Conservation (phyloP, 164 flowering plant species). For the Sedum album region DNA sequence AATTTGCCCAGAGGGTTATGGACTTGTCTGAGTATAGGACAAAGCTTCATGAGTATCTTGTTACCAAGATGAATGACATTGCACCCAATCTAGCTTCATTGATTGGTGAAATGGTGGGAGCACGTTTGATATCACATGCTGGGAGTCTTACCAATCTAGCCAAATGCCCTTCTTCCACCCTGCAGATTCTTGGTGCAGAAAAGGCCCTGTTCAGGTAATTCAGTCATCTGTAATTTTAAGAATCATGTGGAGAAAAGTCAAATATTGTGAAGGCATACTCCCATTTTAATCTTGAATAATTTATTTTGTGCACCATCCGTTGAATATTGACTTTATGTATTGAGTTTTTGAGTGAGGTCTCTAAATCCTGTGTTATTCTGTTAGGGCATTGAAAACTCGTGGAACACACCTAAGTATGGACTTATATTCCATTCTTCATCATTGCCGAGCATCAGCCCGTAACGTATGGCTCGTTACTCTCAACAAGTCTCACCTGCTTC, state of each 20-base stretch:
- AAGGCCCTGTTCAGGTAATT: constrained; percentile 92
- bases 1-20: constrained; percentile 90
- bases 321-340: too few relatives aligned
- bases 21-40: constrained; percentile 84
- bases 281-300: neutral
- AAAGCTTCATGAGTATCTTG: constrained; percentile 78
- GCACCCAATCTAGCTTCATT: constrained; percentile 96
- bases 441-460: constrained; percentile 85
- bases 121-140: constrained; percentile 96
- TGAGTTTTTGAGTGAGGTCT: too few relatives aligned
- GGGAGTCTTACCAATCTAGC: constrained; percentile 98
- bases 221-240: neutral
- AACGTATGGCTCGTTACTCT: constrained; percentile 99
- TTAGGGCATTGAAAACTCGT: constrained; percentile 86
- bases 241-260: neutral
- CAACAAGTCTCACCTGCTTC: constrained; percentile 96
- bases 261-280: neutral
- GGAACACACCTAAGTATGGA: constrained; percentile 99
- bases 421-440: constrained; percentile 91
- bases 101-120: constrained; percentile 95
- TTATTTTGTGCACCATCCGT: too few relatives aligned
- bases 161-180: constrained; percentile 99
- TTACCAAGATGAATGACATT: constrained; percentile 90
- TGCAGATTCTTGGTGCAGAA: constrained; percentile 98
- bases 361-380: neutral